phyloP scores from a whole-genome alignment of 208 protist genomes.

The Tritrichomonas foetus region DNA sequence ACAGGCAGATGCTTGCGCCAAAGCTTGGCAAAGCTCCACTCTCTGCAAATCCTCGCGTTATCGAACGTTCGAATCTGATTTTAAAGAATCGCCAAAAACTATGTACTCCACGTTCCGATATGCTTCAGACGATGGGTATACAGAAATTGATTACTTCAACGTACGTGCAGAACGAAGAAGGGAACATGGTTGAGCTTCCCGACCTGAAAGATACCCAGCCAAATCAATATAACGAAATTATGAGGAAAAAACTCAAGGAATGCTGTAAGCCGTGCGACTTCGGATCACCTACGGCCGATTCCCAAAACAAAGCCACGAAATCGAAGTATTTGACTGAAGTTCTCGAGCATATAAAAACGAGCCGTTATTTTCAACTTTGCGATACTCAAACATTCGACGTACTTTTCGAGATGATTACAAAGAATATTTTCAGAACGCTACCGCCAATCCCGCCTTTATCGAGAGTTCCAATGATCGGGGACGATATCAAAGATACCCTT shows the following conservation, averaged over 20 bases:
- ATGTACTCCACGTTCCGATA: neutral
- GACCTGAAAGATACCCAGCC: neutral
- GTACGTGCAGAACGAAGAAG: neutral
- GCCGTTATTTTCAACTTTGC: neutral
- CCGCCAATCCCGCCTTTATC: neutral
- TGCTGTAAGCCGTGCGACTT: neutral
- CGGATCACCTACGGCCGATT: neutral
- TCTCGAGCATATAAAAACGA: neutral
- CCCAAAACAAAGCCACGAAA: neutral
- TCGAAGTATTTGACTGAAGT: neutral
- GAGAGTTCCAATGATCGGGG: neutral
- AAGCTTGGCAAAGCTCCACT: too few species aligned
- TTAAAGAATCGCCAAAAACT: neutral
- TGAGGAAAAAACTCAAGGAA: neutral
- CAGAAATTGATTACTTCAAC: neutral
- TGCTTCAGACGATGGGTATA: neutral
- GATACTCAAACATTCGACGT: neutral
- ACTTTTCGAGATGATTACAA: neutral
- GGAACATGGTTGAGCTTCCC: neutral
- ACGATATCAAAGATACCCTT: neutral
- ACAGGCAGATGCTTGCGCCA: too few species aligned
- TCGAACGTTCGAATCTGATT: neutral
- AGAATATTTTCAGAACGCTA: neutral
- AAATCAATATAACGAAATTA: neutral
- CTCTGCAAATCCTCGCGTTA: neutral